A percentile compares a stretch with the other conserved stretches of the same genome.
These are phyloP conservation scores for Halenospora varia DNA, from an alignment of 495 filamentous ascomycete species.

Conservation along the genomic window DNA sequence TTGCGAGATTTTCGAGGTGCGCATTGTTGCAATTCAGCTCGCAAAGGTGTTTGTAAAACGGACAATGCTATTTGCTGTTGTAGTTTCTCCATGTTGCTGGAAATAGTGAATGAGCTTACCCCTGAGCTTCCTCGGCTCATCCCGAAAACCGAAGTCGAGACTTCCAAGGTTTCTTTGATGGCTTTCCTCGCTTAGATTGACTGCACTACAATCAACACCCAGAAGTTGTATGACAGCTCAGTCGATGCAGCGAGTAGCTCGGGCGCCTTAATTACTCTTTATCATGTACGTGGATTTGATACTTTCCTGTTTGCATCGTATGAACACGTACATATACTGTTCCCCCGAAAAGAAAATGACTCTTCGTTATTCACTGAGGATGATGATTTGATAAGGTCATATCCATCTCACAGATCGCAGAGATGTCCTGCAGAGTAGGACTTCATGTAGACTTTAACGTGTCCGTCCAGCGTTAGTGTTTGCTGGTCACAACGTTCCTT, in stretches of 20 bases:
- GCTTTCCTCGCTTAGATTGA: not conserved
- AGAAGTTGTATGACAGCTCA: too few species aligned
- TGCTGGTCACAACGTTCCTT: not conserved
- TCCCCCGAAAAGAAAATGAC: too few species aligned
- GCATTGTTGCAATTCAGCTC: slow-evolving; percentile 40
- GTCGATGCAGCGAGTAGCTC: too few species aligned
- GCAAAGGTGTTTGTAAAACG: not conserved
- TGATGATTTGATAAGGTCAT: not conserved
- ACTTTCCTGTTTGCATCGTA: too few species aligned
- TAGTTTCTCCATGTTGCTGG: not conserved
- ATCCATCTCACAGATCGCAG: not conserved
- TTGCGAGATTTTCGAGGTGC: slow-evolving; percentile 54
- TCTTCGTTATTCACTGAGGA: too few species aligned
- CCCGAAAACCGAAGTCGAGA: not conserved
- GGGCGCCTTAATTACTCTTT: too few species aligned
- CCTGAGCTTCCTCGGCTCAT: slow-evolving; percentile 7
- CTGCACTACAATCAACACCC: not conserved
- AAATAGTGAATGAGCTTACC: not conserved
- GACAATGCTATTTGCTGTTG: not conserved
- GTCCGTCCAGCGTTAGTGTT: too few species aligned
- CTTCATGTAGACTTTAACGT: too few species aligned
- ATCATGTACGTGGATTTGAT: too few species aligned
- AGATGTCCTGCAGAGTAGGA: too few species aligned
- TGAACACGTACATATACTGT: too few species aligned
- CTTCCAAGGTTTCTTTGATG: too few species aligned